These are phyloP conservation scores for Verticillium isaacii DNA, from an alignment of 2,329 filamentous ascomycete genomes.

Conservation along the genomic window DNA sequence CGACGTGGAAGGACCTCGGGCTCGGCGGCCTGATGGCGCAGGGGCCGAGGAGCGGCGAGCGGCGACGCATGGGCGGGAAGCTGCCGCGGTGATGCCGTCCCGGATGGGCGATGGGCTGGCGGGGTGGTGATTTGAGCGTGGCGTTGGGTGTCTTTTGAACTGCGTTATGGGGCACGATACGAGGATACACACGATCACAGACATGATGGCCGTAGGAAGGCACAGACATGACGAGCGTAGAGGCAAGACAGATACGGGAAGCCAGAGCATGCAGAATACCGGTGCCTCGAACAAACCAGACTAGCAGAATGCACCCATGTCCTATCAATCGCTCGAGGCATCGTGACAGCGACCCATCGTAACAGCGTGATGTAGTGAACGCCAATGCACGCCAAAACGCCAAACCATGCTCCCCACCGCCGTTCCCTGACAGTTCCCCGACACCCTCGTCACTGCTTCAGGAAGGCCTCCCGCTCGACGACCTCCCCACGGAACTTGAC, in stretches of 20 bases:
- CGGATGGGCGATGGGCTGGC: not conserved
- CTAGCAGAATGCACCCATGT: no score
- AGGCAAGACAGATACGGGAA: no score
- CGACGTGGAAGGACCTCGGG: constrained; percentile 75
- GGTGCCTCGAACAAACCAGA: no score
- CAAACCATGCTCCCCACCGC: no score
- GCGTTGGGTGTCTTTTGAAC: not conserved
- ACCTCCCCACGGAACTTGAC: constrained; percentile 91
- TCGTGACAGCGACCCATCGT: no score
- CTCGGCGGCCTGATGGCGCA: constrained; percentile 65
- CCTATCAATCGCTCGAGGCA: no score
- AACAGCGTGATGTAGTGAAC: no score
- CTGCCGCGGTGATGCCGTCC: constrained; percentile 6
- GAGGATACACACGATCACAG: no score
- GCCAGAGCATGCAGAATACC: no score
- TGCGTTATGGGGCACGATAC: not conserved
- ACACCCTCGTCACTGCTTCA: constrained; percentile 26
- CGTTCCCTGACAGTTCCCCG: no score
- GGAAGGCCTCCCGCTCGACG: constrained; percentile 80
- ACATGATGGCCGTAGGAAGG: not conserved
- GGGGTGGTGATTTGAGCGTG: constrained; percentile 1
- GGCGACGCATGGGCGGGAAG: constrained; percentile 15
- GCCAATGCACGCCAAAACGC: no score
- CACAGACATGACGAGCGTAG: no score
- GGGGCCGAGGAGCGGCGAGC: constrained; percentile 37